phyloP scores from a whole-genome alignment of 352 stramenopile genomes.

The Phytophthora sp. region DNA sequence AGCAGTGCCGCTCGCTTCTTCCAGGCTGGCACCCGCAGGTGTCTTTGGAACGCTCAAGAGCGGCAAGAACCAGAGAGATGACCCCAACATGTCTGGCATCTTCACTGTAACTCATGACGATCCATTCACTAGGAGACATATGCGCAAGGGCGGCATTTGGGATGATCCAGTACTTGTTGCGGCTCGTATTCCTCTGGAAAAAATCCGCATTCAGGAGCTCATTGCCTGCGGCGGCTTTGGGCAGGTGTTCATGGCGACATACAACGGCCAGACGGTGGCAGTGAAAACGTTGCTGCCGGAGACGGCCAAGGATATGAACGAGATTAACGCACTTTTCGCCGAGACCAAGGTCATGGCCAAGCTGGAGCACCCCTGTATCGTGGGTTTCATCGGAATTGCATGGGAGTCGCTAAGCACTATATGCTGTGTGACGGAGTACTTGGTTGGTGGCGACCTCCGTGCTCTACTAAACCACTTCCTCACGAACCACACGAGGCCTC shows the following conservation, averaged over 20 bases:
- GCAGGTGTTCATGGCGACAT: conserved; percentile 52
- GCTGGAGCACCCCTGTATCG: conserved; percentile 67
- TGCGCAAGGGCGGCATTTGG: conserved; percentile 43
- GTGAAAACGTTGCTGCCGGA: conserved; percentile 67
- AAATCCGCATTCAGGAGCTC: conserved; percentile 46
- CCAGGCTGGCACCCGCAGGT: conserved; percentile 16
- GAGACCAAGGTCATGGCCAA: conserved; percentile 68
- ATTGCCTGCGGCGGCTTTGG: conserved; percentile 60
- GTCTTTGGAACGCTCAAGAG: conserved; percentile 34
- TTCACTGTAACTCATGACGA: conserved; percentile 17
- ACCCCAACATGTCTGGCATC: conserved; percentile 4
- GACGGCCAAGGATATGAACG: conserved; percentile 49
- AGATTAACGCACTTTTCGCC: conserved; percentile 55
- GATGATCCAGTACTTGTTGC: conserved; percentile 43
- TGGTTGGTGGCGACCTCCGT: conserved; percentile 52
- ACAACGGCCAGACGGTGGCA: conserved; percentile 52
- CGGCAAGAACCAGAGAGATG: background rate
- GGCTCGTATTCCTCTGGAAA: conserved; percentile 50
- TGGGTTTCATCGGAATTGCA: conserved; percentile 68
- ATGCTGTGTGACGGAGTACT: conserved; percentile 57
- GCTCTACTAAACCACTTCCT: conserved; percentile 45
- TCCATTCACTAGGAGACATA: conserved; percentile 26
- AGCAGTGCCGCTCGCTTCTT: conserved; percentile 10
- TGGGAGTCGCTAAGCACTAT: conserved; percentile 54
- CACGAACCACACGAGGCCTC: conserved; percentile 23